phyloP scores from a whole-genome alignment of 768 basidiomycete species.

The Favolaschia claudopus region DNA sequence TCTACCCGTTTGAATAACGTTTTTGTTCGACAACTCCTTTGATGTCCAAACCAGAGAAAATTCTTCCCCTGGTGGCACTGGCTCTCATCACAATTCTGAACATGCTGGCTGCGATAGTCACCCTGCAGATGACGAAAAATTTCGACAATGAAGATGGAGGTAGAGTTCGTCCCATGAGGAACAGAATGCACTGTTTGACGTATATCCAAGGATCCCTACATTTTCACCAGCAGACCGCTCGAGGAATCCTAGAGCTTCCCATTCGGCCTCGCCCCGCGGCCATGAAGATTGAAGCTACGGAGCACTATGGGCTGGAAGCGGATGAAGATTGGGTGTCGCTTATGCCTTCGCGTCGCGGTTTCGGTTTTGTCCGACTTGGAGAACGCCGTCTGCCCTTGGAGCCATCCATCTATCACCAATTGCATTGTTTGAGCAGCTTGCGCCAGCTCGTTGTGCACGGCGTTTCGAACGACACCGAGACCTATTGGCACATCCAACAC shows the following conservation, averaged over 20 bases:
- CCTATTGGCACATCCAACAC: conserved; percentile 21
- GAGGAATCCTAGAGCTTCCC: not conserved
- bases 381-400: conserved; percentile 41
- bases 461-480: not conserved
- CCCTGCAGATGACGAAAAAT: too few species aligned
- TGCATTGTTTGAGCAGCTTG: conserved; percentile 44
- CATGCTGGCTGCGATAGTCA: too few species aligned
- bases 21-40: too few species aligned
- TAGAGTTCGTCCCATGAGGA: too few species aligned
- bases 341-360: not conserved
- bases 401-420: conserved; percentile 48
- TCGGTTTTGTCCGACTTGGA: conserved; percentile 43
- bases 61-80: too few species aligned
- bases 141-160: too few species aligned
- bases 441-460: conserved; percentile 25
- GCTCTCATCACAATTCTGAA: too few species aligned
- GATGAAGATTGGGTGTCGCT: not conserved
- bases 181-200: too few species aligned
- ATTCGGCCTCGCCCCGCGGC: not conserved
- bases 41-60: too few species aligned
- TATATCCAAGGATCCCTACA: too few species aligned
- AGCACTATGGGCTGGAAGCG: not conserved
- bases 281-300: not conserved
- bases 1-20: too few species aligned
- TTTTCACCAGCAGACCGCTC: not conserved